Conservation (phyloP, 371 early-diverging fungal species). For the Apophysomyces trapeziformis region DNA sequence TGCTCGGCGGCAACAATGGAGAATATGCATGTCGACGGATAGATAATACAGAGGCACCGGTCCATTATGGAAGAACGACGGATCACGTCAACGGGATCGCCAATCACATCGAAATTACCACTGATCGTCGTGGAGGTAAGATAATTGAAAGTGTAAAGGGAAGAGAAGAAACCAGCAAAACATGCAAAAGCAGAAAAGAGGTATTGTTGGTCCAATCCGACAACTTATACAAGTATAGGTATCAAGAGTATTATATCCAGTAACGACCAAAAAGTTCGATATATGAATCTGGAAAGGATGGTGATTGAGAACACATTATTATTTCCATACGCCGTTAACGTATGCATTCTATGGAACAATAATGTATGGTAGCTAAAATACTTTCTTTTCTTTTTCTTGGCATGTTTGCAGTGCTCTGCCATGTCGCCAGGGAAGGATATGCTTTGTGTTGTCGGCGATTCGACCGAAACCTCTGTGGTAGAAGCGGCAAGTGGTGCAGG, state of each 20-base stretch:
- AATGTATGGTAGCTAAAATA: background rate
- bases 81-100: constrained; percentile 58
- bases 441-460: constrained; percentile 81
- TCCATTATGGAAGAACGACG: constrained; percentile 41
- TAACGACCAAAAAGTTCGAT: constrained; percentile 62
- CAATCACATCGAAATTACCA: constrained; percentile 64
- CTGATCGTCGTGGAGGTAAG: constrained; percentile 42
- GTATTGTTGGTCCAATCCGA: background rate
- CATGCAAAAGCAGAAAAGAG: background rate
- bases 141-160: too few relatives aligned
- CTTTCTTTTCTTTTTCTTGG: too few relatives aligned
- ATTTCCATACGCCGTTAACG: constrained; percentile 75
- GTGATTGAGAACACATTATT: constrained; percentile 31
- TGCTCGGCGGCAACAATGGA: constrained; percentile 52
- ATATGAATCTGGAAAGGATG: constrained; percentile 56
- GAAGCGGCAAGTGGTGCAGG: constrained; percentile 62
- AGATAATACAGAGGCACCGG: constrained; percentile 24
- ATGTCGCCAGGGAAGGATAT: constrained; percentile 65
- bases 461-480: constrained; percentile 57
- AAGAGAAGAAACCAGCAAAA: too few relatives aligned
- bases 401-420: constrained; percentile 62
- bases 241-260: constrained; percentile 53
- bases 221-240: background rate
- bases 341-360: constrained; percentile 27
- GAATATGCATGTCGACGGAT: constrained; percentile 44